Conservation (phyloP, 768 basidiomycete genomes). For the Flagelloscypha sp. region DNA sequence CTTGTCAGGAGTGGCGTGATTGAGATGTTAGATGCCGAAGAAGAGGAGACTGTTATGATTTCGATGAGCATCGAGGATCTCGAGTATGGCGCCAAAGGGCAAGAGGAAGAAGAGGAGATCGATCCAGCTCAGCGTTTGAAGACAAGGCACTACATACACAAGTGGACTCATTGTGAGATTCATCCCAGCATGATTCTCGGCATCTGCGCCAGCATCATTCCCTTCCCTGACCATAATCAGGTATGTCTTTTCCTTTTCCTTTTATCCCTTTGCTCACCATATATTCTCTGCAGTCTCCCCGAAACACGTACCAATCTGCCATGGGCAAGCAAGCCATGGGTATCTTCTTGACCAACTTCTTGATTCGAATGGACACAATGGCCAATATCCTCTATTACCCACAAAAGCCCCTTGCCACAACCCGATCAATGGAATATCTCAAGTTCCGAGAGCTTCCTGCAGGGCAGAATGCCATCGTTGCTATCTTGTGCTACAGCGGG, state of each 20-base stretch:
- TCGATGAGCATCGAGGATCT: slow-evolving; percentile 97
- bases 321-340: slow-evolving; percentile 99
- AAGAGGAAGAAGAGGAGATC: slow-evolving; percentile 58
- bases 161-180: slow-evolving; percentile 99
- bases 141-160: slow-evolving; percentile 74
- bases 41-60: slow-evolving; percentile 99
- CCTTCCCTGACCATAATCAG: slow-evolving; percentile 99
- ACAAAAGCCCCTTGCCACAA: slow-evolving; percentile 97
- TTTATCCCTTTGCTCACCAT: slow-evolving; percentile 5
- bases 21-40: slow-evolving; percentile 94
- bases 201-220: slow-evolving; percentile 97
- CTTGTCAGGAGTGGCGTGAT: slow-evolving; percentile 83
- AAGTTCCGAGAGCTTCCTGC: slow-evolving; percentile 98
- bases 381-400: slow-evolving; percentile 99
- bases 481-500: slow-evolving; percentile 96
- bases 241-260: slow-evolving; percentile 32
- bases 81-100: slow-evolving; percentile 60
- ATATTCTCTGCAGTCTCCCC: slow-evolving; percentile 65
- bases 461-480: slow-evolving; percentile 98
- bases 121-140: slow-evolving; percentile 88
- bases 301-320: slow-evolving; percentile 99
- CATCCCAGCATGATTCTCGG: slow-evolving; percentile 99
- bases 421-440: slow-evolving; percentile 98
- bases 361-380: slow-evolving; percentile 99
- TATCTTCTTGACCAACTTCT: slow-evolving; percentile 95